phyloP scores from a whole-genome alignment of 2,329 filamentous ascomycete species.

The Paradendryphiella salina region DNA sequence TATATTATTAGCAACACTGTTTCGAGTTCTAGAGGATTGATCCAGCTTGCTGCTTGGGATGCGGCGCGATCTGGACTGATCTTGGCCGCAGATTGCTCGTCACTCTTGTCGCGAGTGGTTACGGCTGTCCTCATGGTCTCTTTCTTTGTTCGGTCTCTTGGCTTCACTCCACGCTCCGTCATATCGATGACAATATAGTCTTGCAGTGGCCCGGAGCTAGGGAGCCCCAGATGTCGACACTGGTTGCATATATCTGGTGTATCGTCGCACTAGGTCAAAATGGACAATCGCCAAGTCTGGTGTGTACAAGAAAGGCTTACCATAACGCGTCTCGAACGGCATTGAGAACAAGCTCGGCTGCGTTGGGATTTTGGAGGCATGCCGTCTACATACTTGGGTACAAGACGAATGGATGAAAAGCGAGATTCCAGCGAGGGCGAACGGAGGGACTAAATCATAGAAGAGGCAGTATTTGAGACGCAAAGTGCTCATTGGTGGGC shows the following conservation, averaged over 20 bases:
- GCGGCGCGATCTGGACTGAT: background rate
- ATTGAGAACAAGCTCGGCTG: constrained; percentile 42
- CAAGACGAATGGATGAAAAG: constrained; percentile 16
- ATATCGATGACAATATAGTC: constrained; percentile 45
- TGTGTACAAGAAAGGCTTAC: constrained; percentile 14
- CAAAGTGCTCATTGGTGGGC: background rate
- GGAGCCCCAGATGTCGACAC: constrained; percentile 29
- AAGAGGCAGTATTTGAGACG: background rate
- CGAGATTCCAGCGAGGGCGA: constrained; percentile 14
- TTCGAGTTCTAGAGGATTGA: background rate
- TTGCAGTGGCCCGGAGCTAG: constrained; percentile 38
- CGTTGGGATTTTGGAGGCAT: constrained; percentile 36
- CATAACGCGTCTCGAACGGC: constrained; percentile 43
- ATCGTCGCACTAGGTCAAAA: constrained; percentile 33
- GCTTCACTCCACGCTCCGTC: constrained; percentile 38
- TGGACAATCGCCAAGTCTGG: background rate
- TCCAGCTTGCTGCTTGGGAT: background rate
- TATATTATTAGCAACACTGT: no score
- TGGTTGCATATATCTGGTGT: constrained; percentile 27
- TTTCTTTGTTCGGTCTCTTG: constrained; percentile 28
- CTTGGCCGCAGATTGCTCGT: background rate
- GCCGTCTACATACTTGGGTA: background rate
- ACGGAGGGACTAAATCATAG: background rate
- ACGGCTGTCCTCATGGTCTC: constrained; percentile 5
- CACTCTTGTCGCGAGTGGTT: constrained; percentile 2